phyloP scores from a whole-genome alignment of 2,329 filamentous ascomycete species.

The Pseudovirgaria hyperparasitica region DNA sequence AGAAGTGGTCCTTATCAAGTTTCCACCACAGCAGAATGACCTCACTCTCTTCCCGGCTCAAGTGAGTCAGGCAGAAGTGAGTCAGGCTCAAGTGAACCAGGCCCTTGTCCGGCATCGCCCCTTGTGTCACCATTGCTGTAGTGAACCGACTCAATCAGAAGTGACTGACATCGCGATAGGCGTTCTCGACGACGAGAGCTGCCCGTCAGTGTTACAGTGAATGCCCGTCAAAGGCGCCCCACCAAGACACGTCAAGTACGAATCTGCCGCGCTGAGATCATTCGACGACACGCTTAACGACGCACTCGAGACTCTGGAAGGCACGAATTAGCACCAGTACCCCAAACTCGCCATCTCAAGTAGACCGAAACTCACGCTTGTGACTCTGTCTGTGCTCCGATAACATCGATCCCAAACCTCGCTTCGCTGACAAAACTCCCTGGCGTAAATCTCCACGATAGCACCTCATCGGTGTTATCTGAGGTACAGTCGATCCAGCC shows the following conservation, averaged over 20 bases:
- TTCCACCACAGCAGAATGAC: too few relatives aligned
- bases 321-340: constrained; percentile 1
- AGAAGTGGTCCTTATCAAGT: too few relatives aligned
- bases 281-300: background rate
- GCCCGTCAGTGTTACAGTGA: constrained; percentile 4
- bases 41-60: too few relatives aligned
- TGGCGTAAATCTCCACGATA: background rate
- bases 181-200: too few relatives aligned
- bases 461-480: background rate
- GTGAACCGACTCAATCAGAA: too few relatives aligned
- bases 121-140: too few relatives aligned
- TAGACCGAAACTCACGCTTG: too few relatives aligned
- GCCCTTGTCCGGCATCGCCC: too few relatives aligned
- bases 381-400: background rate
- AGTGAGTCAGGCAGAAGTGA: too few relatives aligned
- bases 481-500: constrained; percentile 3
- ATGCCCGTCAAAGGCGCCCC: constrained; percentile 6
- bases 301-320: constrained; percentile 1
- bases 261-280: background rate
- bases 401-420: constrained; percentile 2
- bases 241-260: constrained; percentile 4
- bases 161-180: too few relatives aligned
- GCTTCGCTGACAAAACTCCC: constrained; percentile 1
- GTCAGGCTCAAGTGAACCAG: too few relatives aligned
- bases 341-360: background rate